Conservation (phyloP, 306 rosid genomes). For the Albizia julibrissin region DNA sequence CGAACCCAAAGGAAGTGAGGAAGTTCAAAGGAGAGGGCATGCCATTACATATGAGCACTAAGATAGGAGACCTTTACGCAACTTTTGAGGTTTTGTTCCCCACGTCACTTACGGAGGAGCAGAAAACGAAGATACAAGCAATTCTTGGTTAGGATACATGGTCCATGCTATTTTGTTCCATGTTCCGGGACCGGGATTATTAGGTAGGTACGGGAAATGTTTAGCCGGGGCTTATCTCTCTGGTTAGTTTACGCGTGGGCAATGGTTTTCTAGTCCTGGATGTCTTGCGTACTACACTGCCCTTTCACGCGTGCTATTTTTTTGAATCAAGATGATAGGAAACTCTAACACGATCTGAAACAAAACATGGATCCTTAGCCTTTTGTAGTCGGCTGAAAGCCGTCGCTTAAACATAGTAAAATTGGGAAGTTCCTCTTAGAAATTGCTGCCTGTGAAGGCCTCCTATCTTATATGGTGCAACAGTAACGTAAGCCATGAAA, state of each 20-base stretch:
- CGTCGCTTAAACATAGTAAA: not conserved
- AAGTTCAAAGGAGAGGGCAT: constrained; percentile 94
- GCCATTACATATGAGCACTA: constrained; percentile 84
- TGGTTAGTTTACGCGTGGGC: constrained; percentile 10
- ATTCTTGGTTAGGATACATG: constrained; percentile 64
- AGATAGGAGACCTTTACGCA: constrained; percentile 86
- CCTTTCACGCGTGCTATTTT: constrained; percentile 16
- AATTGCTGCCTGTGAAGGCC: not conserved
- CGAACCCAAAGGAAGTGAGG: constrained; percentile 86
- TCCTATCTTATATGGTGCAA: not conserved
- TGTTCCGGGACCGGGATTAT: constrained; percentile 34
- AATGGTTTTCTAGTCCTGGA: not conserved
- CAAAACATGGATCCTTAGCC: constrained; percentile 4
- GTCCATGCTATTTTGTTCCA: constrained; percentile 19
- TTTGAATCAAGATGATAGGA: not conserved
- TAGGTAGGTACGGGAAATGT: constrained; percentile 31
- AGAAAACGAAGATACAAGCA: constrained; percentile 68
- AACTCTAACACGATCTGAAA: not conserved
- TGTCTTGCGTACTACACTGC: not conserved
- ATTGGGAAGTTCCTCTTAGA: not conserved
- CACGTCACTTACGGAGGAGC: constrained; percentile 71
- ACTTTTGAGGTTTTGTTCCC: constrained; percentile 88
- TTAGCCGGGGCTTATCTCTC: constrained; percentile 18
- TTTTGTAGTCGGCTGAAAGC: not conserved
- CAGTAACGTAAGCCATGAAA: not conserved